A percentile compares a stretch with the other conserved stretches of the same genome.
These are phyloP conservation scores for Rhipidocladum racemiflorum DNA, from an alignment of 176 grass and related monocot genomes.

Conservation along the genomic window DNA sequence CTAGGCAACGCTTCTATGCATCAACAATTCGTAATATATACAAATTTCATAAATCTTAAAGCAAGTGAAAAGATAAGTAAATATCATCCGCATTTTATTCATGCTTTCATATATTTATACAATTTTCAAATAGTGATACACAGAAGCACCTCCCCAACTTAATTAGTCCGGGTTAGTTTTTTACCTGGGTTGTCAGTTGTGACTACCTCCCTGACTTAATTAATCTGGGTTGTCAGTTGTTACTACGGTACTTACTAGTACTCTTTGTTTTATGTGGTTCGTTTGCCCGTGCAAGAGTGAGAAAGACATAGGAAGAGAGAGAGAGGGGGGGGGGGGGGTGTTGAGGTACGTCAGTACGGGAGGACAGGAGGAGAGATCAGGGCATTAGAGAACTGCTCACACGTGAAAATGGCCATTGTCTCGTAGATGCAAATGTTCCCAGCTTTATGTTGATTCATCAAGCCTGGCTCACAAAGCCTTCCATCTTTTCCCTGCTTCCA, in stretches of 20 bases:
- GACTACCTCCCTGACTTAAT: too few relatives aligned
- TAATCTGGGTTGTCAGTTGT: too few relatives aligned
- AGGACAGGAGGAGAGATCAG: neutral
- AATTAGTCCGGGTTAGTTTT: too few relatives aligned
- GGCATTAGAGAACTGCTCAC: conserved; percentile 36
- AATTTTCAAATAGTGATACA: too few relatives aligned
- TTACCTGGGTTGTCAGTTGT: too few relatives aligned
- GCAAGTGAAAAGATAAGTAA: too few relatives aligned
- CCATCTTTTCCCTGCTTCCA: neutral
- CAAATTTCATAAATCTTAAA: too few relatives aligned
- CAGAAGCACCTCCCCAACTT: too few relatives aligned
- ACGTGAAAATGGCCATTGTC: conserved; percentile 52
- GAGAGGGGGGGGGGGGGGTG: neutral
- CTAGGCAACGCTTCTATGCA: too few relatives aligned
- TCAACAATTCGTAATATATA: too few relatives aligned
- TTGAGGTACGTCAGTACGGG: neutral
- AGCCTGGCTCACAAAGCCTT: neutral
- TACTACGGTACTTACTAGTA: neutral
- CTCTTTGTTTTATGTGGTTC: conserved; percentile 31
- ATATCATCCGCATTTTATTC: too few relatives aligned
- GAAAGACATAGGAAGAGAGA: neutral
- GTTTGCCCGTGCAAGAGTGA: conserved; percentile 35
- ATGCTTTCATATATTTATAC: too few relatives aligned
- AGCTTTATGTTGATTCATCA: neutral
- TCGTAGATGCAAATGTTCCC: conserved; percentile 26